Evolutionary conservation across 2,329 filamentous ascomycete genomes (phyloP), one percentile per base, ranked within the genome.

Genomic region (Zopfia rhizophila): DNA sequence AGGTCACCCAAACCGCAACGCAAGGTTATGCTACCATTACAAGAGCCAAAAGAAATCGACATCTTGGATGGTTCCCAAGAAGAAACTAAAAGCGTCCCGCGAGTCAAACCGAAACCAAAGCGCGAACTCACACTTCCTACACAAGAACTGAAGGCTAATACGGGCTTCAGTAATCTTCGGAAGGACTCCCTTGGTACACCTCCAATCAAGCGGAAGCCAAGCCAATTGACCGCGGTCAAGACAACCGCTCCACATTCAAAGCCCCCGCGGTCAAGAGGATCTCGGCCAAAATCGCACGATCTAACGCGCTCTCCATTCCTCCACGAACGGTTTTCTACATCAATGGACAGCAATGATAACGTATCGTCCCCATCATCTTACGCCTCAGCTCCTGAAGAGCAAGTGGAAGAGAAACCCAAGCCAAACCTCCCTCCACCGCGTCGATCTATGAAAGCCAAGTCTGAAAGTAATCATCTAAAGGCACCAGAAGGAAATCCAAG

Each of bases 1-100:
- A 64, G 62, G 27, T 74, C 73, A 10, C 75, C 75, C 1, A 77
- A 77, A 52, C 75, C 76, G 16, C 64, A 60, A 23, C 60, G 69
- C 27, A 59, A 53, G n/a, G 53, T 70, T 38, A 56, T 49, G 25
- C 30, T 69, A 2, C 63, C 68, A 5, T n/a, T n/a, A n/a, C 58
- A 59, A n/a, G 66, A 67, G 25, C 60, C 61, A 1, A 50, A 47
- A 12, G 55, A 60, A 5, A 48, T 57, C 12, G 38, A 10, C 7
- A 7, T n/a, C 21, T 12, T 7, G 21, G 23, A 39, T 65, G 10
- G 46, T 52, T 14, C 59, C 54, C 29, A 48, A 47, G 35, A 55
- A 33, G 31, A 65, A 58, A 18, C 52, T 8, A 8, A 52, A 3
- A 65, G 51, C 13, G 60, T 64, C 11, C 63, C 65, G 10, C 56